Evolutionary conservation across 768 basidiomycete genomes (phyloP).

Genomic region (Amanita fuliginea): DNA sequence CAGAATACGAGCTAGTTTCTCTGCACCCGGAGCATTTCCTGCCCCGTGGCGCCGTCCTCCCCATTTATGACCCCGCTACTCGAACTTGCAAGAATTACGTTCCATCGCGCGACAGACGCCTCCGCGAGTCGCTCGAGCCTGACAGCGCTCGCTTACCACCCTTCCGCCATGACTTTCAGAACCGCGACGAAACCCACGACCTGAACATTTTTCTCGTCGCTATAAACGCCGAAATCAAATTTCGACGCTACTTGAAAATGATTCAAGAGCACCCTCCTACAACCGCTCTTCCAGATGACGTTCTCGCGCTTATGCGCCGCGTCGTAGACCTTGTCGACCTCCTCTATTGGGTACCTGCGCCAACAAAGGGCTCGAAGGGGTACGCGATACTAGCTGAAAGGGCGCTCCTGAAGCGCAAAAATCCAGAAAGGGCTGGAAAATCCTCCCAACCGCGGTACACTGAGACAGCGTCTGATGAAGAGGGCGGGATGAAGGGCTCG

Average conservation of each 20-base stretch:
- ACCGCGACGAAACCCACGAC: not conserved
- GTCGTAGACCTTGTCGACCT: constrained; percentile 12
- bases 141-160: constrained; percentile 11
- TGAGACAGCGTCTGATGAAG: constrained; percentile 7
- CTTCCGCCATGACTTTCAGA: constrained; percentile 7
- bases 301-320: constrained; percentile 11
- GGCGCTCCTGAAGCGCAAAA: constrained; percentile 4
- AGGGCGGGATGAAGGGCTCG: not conserved
- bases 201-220: constrained; percentile 14
- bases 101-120: constrained; percentile 8
- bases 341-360: constrained; percentile 13
- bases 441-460: constrained; percentile 4
- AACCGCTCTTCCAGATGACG: constrained; percentile 11
- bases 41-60: constrained; percentile 9
- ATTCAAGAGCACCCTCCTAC: constrained; percentile 4
- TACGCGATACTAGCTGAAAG: not conserved
- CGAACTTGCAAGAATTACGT: constrained; percentile 8
- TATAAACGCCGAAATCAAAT: constrained; percentile 16
- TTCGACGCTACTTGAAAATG: constrained; percentile 14
- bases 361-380: constrained; percentile 8
- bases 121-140: constrained; percentile 9
- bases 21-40: constrained; percentile 14
- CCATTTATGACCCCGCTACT: constrained; percentile 7
- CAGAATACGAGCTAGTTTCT: constrained; percentile 11
- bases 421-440: constrained; percentile 6